These are phyloP conservation scores for Arthrobotrys sinensis DNA, from an alignment of 2,329 filamentous ascomycete species.

Conservation along the genomic window DNA sequence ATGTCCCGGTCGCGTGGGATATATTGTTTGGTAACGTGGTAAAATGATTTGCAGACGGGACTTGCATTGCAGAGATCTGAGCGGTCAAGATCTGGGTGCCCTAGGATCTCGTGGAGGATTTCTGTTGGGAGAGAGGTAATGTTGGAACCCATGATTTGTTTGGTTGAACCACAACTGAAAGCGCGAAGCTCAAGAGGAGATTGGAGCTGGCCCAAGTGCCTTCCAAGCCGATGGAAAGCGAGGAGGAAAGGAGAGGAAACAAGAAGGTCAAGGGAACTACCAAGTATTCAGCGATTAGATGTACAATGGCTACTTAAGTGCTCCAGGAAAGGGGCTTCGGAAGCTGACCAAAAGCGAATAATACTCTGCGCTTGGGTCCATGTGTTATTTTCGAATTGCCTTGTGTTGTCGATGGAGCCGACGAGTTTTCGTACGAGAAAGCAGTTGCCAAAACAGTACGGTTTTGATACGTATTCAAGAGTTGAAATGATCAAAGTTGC, in stretches of 20 bases:
- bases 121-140: conserved; percentile 45
- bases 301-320: too few species aligned
- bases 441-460: too few species aligned
- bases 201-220: too few species aligned
- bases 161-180: too few species aligned
- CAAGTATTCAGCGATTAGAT: too few species aligned
- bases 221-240: too few species aligned
- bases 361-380: conserved; percentile 7
- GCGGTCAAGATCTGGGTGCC: conserved; percentile 8
- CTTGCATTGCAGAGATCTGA: conserved; percentile 20
- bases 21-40: conserved; percentile 19
- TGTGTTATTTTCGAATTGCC: conserved; percentile 1
- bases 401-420: background rate
- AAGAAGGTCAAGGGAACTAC: too few species aligned
- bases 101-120: conserved; percentile 48
- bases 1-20: conserved; percentile 16
- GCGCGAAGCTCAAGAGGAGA: too few species aligned
- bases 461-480: too few species aligned
- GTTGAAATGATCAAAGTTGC: too few species aligned
- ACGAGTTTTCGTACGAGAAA: background rate
- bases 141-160: conserved; percentile 11
- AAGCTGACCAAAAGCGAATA: conserved; percentile 32
- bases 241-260: too few species aligned
- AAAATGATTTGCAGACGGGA: conserved; percentile 18
- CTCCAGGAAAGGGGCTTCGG: background rate